Evolutionary conservation across 257 asterid genomes (phyloP), one percentile per base, ranked within the genome.

Genomic region (Asclepias syriaca): DNA sequence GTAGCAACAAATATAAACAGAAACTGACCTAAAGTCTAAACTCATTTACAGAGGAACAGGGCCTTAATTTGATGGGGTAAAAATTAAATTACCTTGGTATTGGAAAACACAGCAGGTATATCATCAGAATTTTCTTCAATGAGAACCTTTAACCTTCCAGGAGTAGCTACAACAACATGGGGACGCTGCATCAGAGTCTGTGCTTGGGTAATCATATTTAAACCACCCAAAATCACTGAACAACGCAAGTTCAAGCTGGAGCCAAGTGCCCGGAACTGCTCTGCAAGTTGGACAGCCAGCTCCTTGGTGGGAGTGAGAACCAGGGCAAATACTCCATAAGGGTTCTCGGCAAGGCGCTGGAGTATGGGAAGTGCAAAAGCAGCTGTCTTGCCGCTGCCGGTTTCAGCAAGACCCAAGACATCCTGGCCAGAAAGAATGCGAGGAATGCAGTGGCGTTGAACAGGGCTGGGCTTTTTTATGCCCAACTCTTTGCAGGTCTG

Each of bases 331-430:
- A 95, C 98, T 34, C 99, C 99, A 19, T 77, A 95, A 0, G 97
- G 98, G 48, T 95, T 80, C 68, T 84, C 83, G 0, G 98, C 91
- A 4, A 95, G 83, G 27, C 81, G 84, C 40, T 95, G 86, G 50
- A 95, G 96, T 58, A 95, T 92, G 0, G 99, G 99, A 4, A 95
- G 90, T 0, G 97, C 98, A 58, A 95, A 95, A 1, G 99, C 92
- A 0, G 98, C 98, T 6, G 99, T 95, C 70, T 95, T 95, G 11
- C 97, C 98, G 50, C 92, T 92, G 12, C 99, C 99, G 8, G 97
- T 95, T 77, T 95, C 88, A n/a, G 98, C 96, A 10, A 90, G 66
- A 51, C 97, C 99, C 79, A 95, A 66, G 66, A 95, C 98, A 71
- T 95, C 99, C 81, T 82, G 85, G 51, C 98, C 98, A 2, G 90